Conservation (phyloP, 2,329 filamentous ascomycete genomes). For the Nannizziopsis barbatae region DNA sequence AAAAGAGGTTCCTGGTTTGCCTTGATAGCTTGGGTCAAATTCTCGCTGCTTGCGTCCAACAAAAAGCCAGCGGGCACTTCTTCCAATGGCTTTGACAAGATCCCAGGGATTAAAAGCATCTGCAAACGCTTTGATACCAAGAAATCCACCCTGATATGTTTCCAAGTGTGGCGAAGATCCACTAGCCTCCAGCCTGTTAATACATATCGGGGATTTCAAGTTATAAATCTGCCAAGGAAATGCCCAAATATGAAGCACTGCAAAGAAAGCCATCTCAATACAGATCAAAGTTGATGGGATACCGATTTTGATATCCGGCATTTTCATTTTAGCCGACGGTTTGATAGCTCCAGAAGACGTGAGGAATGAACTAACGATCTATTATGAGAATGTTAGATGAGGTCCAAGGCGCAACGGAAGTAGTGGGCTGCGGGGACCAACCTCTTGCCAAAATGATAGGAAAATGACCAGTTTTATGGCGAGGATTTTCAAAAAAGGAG, state of each 20-base stretch:
- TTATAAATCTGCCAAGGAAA: constrained; percentile 65
- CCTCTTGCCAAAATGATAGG: constrained; percentile 75
- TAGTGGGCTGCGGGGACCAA: constrained; percentile 20
- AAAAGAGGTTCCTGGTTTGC: constrained; percentile 21
- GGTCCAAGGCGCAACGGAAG: background rate
- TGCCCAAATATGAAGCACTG: constrained; percentile 67
- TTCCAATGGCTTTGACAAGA: constrained; percentile 64
- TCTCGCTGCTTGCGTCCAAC: constrained; percentile 51
- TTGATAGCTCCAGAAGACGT: constrained; percentile 54
- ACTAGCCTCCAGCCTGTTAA: constrained; percentile 39
- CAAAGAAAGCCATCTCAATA: constrained; percentile 63
- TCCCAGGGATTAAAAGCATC: constrained; percentile 76
- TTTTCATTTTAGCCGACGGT: constrained; percentile 50
- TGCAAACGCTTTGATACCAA: constrained; percentile 53
- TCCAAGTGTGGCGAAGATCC: constrained; percentile 17
- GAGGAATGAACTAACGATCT: constrained; percentile 50
- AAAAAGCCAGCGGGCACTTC: constrained; percentile 70
- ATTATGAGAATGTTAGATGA: background rate
- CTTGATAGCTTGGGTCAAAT: constrained; percentile 32
- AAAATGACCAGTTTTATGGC: constrained; percentile 89
- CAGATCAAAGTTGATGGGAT: constrained; percentile 43
- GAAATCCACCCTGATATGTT: constrained; percentile 47
- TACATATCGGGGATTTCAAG: constrained; percentile 21
- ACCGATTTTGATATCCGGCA: constrained; percentile 68
- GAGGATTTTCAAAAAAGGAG: constrained; percentile 66